Base-by-base conservation (phyloP, 257 asterid species). In the Solanum sitiens region DNA sequence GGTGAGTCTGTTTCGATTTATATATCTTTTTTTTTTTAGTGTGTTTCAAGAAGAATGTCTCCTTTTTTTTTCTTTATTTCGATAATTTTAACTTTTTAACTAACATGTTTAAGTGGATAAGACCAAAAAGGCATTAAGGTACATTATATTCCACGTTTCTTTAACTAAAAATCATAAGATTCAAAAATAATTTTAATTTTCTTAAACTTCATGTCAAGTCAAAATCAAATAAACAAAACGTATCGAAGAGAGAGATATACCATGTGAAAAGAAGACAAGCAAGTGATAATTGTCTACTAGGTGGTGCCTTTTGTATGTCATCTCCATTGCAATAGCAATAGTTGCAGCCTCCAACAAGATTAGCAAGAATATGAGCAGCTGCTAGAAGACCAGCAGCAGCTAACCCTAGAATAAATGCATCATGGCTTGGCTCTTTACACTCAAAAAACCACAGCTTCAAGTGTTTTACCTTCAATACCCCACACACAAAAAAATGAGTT, bases 371-470 rank as follows among this genome's bases (percentile, higher is more conserved):
- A 87, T 96, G 99, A 73, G 98, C 98, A 68, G 90, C 47, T 7
- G 90, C 86, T 9, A 95, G 92, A 61, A 96, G 93, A n/a, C 90
- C 83, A 7, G 95, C 94, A n/a, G 99, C 99, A 11, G 94, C 93
- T 50, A 93, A 67, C 20, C 98, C 99, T 15, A 95, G 85, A 56
- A 95, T 86, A 71, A 87, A 97, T 0, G 99, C 99, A 12, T 93
- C 95, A 67, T 95, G 98, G 89, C 98, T 95, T 37, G 97, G 98
- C 90, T 94, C 93, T 88, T 97, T 95, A 65, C 99, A 97, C 92
- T 97, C 99, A 74, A 95, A 93, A 86, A 97, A 74, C 96, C 95
- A 94, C 75, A 97, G 82, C 91, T 92, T 91, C 89, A 97, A 9
- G 87, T 97, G 98, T 89, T 95, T 97, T 85, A 88, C 96, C 98